Percentiles rank a stretch among this genome's conserved stretches.
Evolutionary conservation across 805 yeast genomes (phyloP).

Genomic region (Clavispora santaluciae): DNA sequence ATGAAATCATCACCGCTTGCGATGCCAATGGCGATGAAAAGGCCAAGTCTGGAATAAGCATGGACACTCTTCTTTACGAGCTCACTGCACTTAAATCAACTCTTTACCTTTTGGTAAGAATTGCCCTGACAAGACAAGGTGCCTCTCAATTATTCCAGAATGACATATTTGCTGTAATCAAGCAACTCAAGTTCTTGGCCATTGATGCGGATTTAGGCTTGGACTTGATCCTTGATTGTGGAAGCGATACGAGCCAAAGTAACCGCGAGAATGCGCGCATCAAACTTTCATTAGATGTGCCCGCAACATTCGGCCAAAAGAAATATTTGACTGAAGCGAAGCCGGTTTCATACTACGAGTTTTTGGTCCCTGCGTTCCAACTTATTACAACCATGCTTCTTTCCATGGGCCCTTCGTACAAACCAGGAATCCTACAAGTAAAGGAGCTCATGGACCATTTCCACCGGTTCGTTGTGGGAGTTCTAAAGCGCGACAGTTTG

Average conservation of each 20-base stretch:
- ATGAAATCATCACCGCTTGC: constrained; percentile 49
- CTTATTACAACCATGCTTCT: constrained; percentile 60
- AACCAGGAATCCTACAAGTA: constrained; percentile 50
- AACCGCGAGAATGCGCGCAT: constrained; percentile 31
- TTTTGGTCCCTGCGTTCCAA: constrained; percentile 71
- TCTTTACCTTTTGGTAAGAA: constrained; percentile 60
- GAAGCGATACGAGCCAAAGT: constrained; percentile 9
- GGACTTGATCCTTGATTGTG: constrained; percentile 35
- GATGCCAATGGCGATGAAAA: constrained; percentile 8
- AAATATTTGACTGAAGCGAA: constrained; percentile 9
- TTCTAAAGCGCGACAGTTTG: constrained; percentile 54
- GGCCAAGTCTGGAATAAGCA: constrained; percentile 28
- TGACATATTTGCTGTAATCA: constrained; percentile 62
- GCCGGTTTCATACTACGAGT: constrained; percentile 55
- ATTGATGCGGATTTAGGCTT: constrained; percentile 81
- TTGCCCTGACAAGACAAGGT: constrained; percentile 74
- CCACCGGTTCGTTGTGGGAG: constrained; percentile 53
- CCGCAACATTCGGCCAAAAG: constrained; percentile 31
- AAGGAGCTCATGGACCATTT: constrained; percentile 47
- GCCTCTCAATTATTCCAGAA: constrained; percentile 72
- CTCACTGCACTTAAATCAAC: constrained; percentile 72
- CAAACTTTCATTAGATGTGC: constrained; percentile 49
- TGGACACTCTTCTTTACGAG: constrained; percentile 62
- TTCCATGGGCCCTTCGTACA: constrained; percentile 75
- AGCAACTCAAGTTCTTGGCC: constrained; percentile 49